Percentiles rank a stretch among this genome's conserved stretches.
Conservation (phyloP, 805 yeast species). For the Metschnikowia cubensis region DNA sequence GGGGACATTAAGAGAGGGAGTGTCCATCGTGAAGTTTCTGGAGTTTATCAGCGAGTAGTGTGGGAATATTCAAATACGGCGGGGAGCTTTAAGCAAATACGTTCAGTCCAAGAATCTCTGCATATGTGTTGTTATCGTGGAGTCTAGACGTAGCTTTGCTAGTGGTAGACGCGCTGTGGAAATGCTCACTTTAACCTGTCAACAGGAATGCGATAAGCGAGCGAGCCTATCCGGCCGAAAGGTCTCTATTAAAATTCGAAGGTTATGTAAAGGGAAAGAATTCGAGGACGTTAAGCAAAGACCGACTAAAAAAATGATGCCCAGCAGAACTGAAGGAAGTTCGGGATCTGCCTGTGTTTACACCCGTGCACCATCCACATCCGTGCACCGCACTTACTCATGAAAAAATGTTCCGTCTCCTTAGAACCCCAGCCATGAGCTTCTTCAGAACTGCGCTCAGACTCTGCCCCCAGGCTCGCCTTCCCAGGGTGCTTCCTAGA, state of each 20-base stretch:
- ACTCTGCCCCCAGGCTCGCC: slow-evolving; percentile 5
- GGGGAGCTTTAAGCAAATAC: background rate
- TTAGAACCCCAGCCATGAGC: slow-evolving; percentile 7
- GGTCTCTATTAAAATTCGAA: background rate
- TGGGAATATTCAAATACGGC: background rate
- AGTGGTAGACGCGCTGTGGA: background rate
- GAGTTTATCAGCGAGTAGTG: background rate
- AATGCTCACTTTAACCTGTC: background rate
- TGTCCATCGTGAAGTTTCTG: background rate
- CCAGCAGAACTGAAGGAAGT: background rate
- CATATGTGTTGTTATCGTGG: background rate
- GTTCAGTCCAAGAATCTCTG: background rate
- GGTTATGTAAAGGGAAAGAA: too few species aligned
- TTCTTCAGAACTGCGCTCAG: slow-evolving; percentile 11
- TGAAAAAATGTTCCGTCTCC: slow-evolving; percentile 4
- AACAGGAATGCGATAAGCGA: slow-evolving; percentile 1
- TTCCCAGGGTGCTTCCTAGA: background rate
- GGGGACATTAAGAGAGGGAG: background rate
- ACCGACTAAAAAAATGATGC: background rate
- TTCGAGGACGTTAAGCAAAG: background rate
- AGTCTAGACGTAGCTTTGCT: background rate
- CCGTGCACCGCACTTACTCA: slow-evolving; percentile 2
- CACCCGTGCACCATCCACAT: background rate
- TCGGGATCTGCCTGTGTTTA: background rate
- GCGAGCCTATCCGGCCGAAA: background rate